These are phyloP conservation scores for Diplodia intermedia DNA, from an alignment of 2,329 filamentous ascomycete species.

Conservation along the genomic window DNA sequence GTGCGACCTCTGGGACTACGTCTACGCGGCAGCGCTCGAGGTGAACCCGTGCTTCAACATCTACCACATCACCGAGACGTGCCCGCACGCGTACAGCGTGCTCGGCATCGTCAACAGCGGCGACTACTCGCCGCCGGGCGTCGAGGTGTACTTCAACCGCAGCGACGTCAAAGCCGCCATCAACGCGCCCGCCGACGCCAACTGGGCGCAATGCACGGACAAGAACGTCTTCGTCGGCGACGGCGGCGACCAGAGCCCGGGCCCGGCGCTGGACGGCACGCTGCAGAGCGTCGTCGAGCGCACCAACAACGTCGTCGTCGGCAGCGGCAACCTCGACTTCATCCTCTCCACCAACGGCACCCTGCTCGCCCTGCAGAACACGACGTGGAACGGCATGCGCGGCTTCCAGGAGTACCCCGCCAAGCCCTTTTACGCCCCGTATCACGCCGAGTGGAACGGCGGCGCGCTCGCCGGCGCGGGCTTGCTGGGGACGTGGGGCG, in stretches of 20 bases:
- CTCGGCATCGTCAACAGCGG: conserved; percentile 49
- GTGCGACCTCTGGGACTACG: conserved; percentile 49
- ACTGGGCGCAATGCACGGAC: conserved; percentile 52
- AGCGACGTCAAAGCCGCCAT: conserved; percentile 59
- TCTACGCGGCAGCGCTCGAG: conserved; percentile 49
- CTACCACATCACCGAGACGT: conserved; percentile 54
- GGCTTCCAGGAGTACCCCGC: conserved; percentile 55
- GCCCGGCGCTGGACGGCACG: conserved; percentile 51
- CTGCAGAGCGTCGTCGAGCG: conserved; percentile 59
- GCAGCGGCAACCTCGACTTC: conserved; percentile 58
- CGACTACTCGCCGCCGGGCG: conserved; percentile 50
- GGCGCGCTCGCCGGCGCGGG: conserved; percentile 52
- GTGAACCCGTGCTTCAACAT: conserved; percentile 61
- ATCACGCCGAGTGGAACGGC: conserved; percentile 52
- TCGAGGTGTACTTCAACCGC: conserved; percentile 59
- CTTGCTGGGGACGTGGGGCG: conserved; percentile 50
- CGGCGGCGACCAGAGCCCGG: conserved; percentile 46
- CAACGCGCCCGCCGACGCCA: conserved; percentile 53
- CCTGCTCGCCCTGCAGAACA: conserved; percentile 60
- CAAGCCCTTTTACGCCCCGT: conserved; percentile 53
- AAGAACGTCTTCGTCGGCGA: conserved; percentile 50
- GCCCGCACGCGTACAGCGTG: conserved; percentile 46
- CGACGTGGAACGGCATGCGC: conserved; percentile 60
- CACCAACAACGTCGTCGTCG: conserved; percentile 60
- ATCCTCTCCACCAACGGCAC: conserved; percentile 60